Evolutionary conservation across 164 flowering plant species (phyloP), one percentile per base, ranked within the genome.

Genomic region (Magnolia kwangsiensis): DNA sequence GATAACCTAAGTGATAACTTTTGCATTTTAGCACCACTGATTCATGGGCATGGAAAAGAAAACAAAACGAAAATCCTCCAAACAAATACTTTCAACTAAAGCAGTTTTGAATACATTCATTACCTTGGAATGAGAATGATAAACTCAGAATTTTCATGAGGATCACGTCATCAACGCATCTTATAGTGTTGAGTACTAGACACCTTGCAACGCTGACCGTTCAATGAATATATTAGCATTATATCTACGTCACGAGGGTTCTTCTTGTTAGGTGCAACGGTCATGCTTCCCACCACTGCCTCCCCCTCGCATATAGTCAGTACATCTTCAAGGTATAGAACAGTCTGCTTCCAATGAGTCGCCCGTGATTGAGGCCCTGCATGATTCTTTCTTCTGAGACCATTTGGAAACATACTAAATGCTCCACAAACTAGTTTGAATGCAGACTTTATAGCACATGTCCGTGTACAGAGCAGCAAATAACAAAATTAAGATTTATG

Each of bases 331-430:
- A 96, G 89, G 87, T 96, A 96, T 9, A 96, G 78, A 6, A 96
- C 97, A 3, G 99, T 96, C 74, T 96, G 99, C 84, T 96, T 96
- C 99, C 99, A 96, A 71, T 96, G 99, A 1, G 99, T 96, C 7
- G 86, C 83, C 18, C 95, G 85, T 7, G 98, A 94, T 75, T 85
- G 88, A 23, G 99, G 99, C 65, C 99, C 99, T 96, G 88, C 85
- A 83, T 49, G 13, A 29, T 1, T 51, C 51, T 51, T 31, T 16
- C 18, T 65, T 24, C 29, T 65, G 29, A 65, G 68, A 65, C 21
- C 24, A 65, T 9, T 11, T 6, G 68, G 5, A 65, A n/a, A 65
- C 68, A 65, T 8, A 20, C 7, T 11, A 23, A 23, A 13, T 21
- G 8, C 65, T n/a, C 45, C 45, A 63, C 21, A 63, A 63, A 63